A percentile compares a stretch with the other conserved stretches of the same genome.
These are phyloP conservation scores for Talaromyces amestolkiae DNA, from an alignment of 2,329 filamentous ascomycete species.

Conservation along the genomic window DNA sequence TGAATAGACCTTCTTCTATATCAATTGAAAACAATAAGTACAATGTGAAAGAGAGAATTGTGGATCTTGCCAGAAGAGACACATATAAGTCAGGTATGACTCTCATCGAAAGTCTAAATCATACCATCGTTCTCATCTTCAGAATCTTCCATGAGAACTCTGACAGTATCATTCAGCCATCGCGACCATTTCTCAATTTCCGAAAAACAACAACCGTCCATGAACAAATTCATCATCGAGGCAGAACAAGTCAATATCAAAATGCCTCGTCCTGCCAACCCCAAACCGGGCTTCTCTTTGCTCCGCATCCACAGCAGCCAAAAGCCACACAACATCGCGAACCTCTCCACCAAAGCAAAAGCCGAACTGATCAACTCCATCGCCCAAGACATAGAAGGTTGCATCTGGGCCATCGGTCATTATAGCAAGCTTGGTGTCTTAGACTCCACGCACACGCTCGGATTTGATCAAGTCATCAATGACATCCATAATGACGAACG, in stretches of 20 bases:
- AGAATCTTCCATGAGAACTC: neutral
- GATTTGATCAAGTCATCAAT: conserved; percentile 17
- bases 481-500: conserved; percentile 5
- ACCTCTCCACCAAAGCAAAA: conserved; percentile 10
- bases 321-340: conserved; percentile 13
- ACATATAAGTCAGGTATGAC: neutral
- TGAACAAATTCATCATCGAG: neutral
- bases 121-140: neutral
- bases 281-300: conserved; percentile 17
- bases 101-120: neutral
- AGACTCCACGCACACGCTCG: conserved; percentile 10
- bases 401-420: conserved; percentile 15
- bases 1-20: neutral
- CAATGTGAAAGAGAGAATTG: neutral
- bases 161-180: neutral
- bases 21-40: neutral
- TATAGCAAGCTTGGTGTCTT: conserved; percentile 14
- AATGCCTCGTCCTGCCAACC: conserved; percentile 17
- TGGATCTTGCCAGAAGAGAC: neutral
- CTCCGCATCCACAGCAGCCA: conserved; percentile 18
- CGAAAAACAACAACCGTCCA: neutral
- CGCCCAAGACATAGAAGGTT: conserved; percentile 17
- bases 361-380: conserved; percentile 15
- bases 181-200: neutral
- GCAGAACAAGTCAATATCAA: conserved; percentile 1